phyloP scores from a whole-genome alignment of 108 stramenopile genomes.

The Mediolabrus comicus region DNA sequence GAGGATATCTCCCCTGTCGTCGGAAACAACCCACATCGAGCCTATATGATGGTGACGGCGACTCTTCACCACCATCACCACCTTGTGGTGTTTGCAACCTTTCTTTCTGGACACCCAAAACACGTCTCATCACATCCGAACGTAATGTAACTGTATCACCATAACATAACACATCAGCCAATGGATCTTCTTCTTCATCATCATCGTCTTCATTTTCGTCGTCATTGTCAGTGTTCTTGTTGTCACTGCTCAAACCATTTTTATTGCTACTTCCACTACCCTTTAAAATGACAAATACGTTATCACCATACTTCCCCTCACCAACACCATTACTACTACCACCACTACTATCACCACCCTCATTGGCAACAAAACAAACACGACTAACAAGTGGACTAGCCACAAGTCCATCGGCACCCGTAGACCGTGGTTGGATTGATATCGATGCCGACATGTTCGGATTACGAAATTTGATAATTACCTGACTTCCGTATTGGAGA shows the following conservation, averaged over 20 bases:
- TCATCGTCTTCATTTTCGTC: neutral
- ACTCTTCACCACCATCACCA: neutral
- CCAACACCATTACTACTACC: neutral
- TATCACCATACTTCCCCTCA: neutral
- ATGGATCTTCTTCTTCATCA: neutral
- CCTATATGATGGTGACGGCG: neutral
- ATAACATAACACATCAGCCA: constrained; percentile 21
- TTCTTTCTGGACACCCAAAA: constrained; percentile 28
- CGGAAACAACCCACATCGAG: constrained; percentile 44
- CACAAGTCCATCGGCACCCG: neutral
- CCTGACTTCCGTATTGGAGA: constrained; percentile 36
- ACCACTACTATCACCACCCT: constrained; percentile 7
- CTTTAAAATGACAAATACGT: neutral
- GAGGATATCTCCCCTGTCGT: constrained; percentile 26
- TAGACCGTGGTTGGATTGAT: constrained; percentile 7
- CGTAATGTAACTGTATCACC: constrained; percentile 33
- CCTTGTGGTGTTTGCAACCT: neutral
- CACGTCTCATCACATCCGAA: constrained; percentile 20
- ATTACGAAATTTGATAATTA: constrained; percentile 24
- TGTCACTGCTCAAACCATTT: too few species aligned
- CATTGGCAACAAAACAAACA: constrained; percentile 35
- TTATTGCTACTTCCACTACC: neutral
- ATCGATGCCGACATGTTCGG: constrained; percentile 29
- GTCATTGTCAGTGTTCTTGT: neutral
- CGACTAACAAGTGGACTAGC: neutral